phyloP scores from a whole-genome alignment of 495 filamentous ascomycete species.

The Penicillium turbatum region DNA sequence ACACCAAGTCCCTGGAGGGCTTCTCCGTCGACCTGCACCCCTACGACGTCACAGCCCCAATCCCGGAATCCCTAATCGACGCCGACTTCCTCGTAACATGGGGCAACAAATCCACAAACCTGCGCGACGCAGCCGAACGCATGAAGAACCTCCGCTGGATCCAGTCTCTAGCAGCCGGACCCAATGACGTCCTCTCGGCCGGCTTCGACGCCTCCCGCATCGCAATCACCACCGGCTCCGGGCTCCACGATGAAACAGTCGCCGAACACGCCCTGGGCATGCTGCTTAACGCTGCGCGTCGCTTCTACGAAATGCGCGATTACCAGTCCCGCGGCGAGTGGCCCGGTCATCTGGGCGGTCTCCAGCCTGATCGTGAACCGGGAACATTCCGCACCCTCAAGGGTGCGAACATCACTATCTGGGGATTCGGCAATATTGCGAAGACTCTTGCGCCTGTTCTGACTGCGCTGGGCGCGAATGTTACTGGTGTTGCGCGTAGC shows the following conservation, averaged over 20 bases:
- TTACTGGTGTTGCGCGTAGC: conserved; percentile 24
- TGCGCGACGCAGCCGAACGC: conserved; percentile 44
- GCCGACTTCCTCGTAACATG: conserved; percentile 55
- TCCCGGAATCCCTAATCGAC: conserved; percentile 49
- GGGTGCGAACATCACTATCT: conserved; percentile 37
- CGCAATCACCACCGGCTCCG: conserved; percentile 52
- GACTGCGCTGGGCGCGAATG: conserved; percentile 24
- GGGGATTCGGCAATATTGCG: conserved; percentile 35
- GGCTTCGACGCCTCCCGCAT: conserved; percentile 48
- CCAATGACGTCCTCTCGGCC: conserved; percentile 56
- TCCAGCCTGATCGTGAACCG: conserved; percentile 39
- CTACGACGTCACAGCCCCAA: conserved; percentile 50
- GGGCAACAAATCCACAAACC: conserved; percentile 50
- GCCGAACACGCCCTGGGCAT: conserved; percentile 56
- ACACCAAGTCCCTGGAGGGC: conserved; percentile 46
- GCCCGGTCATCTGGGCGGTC: conserved; percentile 54
- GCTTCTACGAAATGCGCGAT: conserved; percentile 57
- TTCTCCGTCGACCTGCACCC: conserved; percentile 49
- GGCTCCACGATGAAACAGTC: conserved; percentile 56
- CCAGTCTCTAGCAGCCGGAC: conserved; percentile 57
- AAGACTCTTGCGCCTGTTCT: conserved; percentile 29
- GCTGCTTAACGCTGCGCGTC: conserved; percentile 45
- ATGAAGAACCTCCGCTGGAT: conserved; percentile 55
- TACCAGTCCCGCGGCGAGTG: conserved; percentile 49
- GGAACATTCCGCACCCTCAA: conserved; percentile 54